Conservation (phyloP, 2,329 filamentous ascomycete genomes). For the Fusarium beomiforme region DNA sequence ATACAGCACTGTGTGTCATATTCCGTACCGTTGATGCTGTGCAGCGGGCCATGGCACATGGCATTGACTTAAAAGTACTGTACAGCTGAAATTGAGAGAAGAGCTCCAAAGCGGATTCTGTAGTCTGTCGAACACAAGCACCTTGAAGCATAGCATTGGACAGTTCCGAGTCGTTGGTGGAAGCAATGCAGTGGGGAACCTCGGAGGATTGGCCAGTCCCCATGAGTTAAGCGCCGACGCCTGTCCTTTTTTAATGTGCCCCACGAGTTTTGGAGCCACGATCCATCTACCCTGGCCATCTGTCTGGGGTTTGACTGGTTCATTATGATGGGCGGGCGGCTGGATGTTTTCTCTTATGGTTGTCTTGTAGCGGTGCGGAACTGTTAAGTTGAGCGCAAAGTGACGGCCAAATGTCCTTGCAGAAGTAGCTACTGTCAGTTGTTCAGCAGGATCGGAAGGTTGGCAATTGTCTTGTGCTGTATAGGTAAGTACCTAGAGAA, state of each 20-base stretch:
- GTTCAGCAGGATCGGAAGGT: neutral
- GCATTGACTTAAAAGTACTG: conserved; percentile 9
- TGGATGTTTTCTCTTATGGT: conserved; percentile 24
- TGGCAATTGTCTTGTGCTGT: neutral
- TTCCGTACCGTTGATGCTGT: conserved; percentile 36
- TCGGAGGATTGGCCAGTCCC: conserved; percentile 40
- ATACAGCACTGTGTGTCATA: conserved; percentile 36
- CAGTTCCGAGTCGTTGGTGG: conserved; percentile 52
- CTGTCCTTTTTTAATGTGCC: conserved; percentile 61
- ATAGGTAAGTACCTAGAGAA: neutral
- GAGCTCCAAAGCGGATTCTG: neutral
- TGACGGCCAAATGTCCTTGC: conserved; percentile 23
- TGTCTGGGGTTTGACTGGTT: conserved; percentile 35
- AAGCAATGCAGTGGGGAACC: conserved; percentile 49
- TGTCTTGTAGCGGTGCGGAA: conserved; percentile 15
- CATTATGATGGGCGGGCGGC: conserved; percentile 26
- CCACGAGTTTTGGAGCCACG: conserved; percentile 46
- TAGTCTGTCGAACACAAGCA: conserved; percentile 11
- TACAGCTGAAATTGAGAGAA: conserved; percentile 7
- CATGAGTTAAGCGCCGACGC: conserved; percentile 66
- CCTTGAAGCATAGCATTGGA: conserved; percentile 17
- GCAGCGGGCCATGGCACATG: conserved; percentile 34
- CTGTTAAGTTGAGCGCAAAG: conserved; percentile 25
- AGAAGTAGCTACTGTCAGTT: neutral
- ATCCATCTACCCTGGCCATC: conserved; percentile 38